These are phyloP conservation scores for Fusarium sp. DNA, from an alignment of 2,329 filamentous ascomycete species.

Conservation along the genomic window DNA sequence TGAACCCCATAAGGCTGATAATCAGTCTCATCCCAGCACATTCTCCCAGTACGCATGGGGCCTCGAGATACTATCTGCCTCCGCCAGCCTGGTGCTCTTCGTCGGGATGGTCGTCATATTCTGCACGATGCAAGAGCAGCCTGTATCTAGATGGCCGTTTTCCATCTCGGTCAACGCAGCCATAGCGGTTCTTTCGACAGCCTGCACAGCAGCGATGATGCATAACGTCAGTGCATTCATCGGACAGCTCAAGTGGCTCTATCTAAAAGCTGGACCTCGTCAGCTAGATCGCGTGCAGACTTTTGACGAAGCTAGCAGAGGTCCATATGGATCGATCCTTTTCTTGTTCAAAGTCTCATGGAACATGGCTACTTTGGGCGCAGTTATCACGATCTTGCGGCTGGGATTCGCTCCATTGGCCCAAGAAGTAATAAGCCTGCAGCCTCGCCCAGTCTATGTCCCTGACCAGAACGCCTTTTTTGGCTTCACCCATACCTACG, in stretches of 20 bases:
- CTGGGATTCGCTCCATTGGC: background rate
- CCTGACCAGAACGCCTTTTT: too few relatives aligned
- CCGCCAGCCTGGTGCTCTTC: background rate
- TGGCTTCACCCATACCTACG: too few relatives aligned
- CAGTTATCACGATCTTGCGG: fast-evolving
- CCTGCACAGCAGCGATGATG: background rate
- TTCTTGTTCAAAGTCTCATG: fast-evolving
- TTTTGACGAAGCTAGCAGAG: background rate
- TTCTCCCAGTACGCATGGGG: background rate
- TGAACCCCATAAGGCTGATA: background rate
- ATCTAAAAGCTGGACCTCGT: background rate
- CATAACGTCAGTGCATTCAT: background rate
- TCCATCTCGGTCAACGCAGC: fast-evolving
- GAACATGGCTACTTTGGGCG: background rate
- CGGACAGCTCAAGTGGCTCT: background rate
- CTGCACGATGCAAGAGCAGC: background rate
- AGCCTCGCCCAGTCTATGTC: too few relatives aligned
- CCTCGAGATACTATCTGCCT: background rate
- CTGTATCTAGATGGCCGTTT: background rate
- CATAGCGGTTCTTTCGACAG: background rate
- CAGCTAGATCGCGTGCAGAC: background rate
- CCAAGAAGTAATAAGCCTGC: background rate
- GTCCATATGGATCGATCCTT: background rate
- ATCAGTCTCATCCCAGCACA: too few relatives aligned
- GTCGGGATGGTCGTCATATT: background rate